Evolutionary conservation across 176 grass and related monocot genomes (phyloP).

Genomic region (Stipa capillata): DNA sequence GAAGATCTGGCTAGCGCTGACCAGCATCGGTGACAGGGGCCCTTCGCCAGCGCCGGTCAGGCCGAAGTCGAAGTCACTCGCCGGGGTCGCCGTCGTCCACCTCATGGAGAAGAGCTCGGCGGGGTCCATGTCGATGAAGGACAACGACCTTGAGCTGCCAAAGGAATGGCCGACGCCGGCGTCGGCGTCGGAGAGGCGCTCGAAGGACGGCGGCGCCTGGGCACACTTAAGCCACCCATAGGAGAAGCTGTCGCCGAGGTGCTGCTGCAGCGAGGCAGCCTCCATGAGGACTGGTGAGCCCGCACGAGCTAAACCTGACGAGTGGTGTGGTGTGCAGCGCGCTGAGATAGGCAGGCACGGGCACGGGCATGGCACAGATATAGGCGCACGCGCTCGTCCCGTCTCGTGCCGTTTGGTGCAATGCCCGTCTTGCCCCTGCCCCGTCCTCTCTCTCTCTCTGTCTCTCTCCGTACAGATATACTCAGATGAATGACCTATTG

Average conservation of each 20-base stretch:
- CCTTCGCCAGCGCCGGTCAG: background rate
- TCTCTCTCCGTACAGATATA: no score
- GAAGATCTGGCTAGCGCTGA: conserved; percentile 42
- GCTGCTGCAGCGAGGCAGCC: conserved; percentile 19
- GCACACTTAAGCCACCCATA: conserved; percentile 21
- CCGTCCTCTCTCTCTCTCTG: no score
- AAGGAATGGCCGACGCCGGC: conserved; percentile 11
- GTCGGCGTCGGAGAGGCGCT: conserved; percentile 15
- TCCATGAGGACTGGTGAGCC: conserved; percentile 36
- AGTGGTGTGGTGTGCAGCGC: background rate
- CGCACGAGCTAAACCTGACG: background rate
- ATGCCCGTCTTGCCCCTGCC: conserved; percentile 25
- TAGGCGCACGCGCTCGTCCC: no score
- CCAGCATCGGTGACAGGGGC: background rate
- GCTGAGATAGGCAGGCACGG: conserved; percentile 1
- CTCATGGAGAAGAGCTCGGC: conserved; percentile 69
- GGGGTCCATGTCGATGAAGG: conserved; percentile 84
- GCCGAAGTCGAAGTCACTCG: conserved; percentile 30
- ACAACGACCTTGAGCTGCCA: conserved; percentile 37
- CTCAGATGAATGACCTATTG: background rate
- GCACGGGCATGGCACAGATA: conserved; percentile 36
- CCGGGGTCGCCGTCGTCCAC: conserved; percentile 32
- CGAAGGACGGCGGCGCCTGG: background rate
- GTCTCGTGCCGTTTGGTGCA: background rate
- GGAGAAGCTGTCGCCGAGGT: conserved; percentile 67